These are phyloP conservation scores for Glomus cerebriforme DNA, from an alignment of 192 early-diverging fungal species.

Conservation along the genomic window DNA sequence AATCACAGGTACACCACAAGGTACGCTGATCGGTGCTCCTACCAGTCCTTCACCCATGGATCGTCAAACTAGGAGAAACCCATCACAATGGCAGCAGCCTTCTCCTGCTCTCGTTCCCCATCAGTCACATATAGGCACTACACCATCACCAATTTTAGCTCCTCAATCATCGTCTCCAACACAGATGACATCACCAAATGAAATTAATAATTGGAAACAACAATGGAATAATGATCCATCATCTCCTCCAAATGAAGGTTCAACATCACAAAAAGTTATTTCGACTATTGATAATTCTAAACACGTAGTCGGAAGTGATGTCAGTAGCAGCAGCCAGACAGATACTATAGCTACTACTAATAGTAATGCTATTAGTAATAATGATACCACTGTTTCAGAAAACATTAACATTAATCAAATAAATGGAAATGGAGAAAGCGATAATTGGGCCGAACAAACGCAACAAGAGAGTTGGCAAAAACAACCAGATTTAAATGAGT, in stretches of 20 bases:
- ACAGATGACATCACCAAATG: background rate
- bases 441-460: slow-evolving; percentile 22
- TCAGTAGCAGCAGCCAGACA: background rate
- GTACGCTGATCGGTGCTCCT: background rate
- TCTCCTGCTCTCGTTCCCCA: slow-evolving; percentile 20
- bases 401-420: background rate
- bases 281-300: background rate
- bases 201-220: slow-evolving; percentile 14
- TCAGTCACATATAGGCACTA: background rate
- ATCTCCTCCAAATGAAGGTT: slow-evolving; percentile 7
- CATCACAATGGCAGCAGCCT: background rate
- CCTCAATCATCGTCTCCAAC: slow-evolving; percentile 16
- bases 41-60: background rate
- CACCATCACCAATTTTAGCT: background rate
- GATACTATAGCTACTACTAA: background rate
- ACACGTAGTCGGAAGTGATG: background rate
- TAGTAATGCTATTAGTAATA: background rate
- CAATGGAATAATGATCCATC: background rate
- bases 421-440: background rate
- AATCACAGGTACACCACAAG: background rate
- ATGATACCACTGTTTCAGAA: background rate
- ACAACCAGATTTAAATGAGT: background rate
- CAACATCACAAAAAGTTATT: background rate
- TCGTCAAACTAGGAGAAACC: background rate
- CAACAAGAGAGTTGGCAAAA: slow-evolving; percentile 4